These are phyloP conservation scores for Leishmania lainsoni DNA, from an alignment of 208 protist species.

Conservation along the genomic window DNA sequence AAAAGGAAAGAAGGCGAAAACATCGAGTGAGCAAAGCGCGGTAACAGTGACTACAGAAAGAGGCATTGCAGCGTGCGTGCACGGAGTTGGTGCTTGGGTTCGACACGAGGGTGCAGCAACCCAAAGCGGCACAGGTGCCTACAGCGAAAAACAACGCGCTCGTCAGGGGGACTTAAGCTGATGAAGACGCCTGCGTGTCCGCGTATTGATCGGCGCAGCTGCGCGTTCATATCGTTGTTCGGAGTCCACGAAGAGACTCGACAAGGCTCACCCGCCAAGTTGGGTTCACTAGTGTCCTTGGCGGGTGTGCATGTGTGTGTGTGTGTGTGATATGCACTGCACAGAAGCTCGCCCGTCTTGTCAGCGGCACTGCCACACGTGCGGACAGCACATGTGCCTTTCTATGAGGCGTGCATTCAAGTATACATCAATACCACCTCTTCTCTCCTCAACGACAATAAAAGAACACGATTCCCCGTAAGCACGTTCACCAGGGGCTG, in stretches of 20 bases:
- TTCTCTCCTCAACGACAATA: neutral
- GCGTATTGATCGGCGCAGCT: neutral
- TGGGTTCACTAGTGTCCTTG: too few species aligned
- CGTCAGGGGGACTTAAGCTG: neutral
- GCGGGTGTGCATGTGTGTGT: too few species aligned
- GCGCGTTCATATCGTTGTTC: neutral
- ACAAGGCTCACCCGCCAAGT: neutral
- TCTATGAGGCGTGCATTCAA: neutral
- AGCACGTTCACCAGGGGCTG: neutral
- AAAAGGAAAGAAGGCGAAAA: neutral
- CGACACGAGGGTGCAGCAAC: neutral
- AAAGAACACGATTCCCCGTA: neutral
- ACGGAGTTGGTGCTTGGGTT: neutral
- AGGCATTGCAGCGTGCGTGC: neutral
- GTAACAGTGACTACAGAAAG: neutral
- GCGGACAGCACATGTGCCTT: neutral
- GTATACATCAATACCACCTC: neutral
- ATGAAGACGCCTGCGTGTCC: neutral
- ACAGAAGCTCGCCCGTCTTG: neutral
- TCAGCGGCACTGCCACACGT: neutral
- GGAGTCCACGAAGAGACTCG: neutral
- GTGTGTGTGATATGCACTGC: neutral
- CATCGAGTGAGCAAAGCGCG: neutral
- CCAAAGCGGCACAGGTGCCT: neutral
- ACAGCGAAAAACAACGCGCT: neutral